Conservation (phyloP, 2,329 filamentous ascomycete species). For the Ustulina deusta region DNA sequence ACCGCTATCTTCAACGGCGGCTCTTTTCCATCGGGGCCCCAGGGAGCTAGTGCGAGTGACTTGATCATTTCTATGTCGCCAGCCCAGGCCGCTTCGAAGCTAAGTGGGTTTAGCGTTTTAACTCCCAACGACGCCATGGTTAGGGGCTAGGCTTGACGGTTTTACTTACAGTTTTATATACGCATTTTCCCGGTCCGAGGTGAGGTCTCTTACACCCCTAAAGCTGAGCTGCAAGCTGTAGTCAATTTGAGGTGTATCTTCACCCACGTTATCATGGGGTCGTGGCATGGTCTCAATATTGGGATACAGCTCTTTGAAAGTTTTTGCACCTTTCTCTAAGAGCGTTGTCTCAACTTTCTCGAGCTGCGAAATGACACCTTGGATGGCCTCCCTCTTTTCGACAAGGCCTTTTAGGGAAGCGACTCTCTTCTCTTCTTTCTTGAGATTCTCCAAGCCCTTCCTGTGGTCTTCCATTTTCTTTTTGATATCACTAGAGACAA, state of each 20-base stretch:
- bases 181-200: constrained; percentile 64
- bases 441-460: constrained; percentile 51
- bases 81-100: constrained; percentile 78
- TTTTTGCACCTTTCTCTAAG: constrained; percentile 71
- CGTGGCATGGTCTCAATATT: constrained; percentile 53
- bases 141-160: constrained; percentile 28
- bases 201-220: constrained; percentile 64
- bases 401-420: constrained; percentile 48
- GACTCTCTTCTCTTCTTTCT: constrained; percentile 52
- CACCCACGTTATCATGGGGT: constrained; percentile 4
- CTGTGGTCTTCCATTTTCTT: constrained; percentile 52
- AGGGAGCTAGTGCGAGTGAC: constrained; percentile 69
- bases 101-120: constrained; percentile 50
- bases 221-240: constrained; percentile 68
- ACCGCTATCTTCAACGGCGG: constrained; percentile 74
- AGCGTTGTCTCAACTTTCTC: constrained; percentile 67
- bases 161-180: constrained; percentile 72
- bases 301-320: constrained; percentile 73
- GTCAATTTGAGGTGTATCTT: constrained; percentile 46
- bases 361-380: constrained; percentile 63
- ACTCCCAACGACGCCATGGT: neutral
- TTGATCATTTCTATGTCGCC: constrained; percentile 77
- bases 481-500: constrained; percentile 57
- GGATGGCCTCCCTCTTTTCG: constrained; percentile 69
- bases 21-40: constrained; percentile 65